Evolutionary conservation across 1,284 basidiomycete species (phyloP).

Genomic region (Ceratobasidium sp.): DNA sequence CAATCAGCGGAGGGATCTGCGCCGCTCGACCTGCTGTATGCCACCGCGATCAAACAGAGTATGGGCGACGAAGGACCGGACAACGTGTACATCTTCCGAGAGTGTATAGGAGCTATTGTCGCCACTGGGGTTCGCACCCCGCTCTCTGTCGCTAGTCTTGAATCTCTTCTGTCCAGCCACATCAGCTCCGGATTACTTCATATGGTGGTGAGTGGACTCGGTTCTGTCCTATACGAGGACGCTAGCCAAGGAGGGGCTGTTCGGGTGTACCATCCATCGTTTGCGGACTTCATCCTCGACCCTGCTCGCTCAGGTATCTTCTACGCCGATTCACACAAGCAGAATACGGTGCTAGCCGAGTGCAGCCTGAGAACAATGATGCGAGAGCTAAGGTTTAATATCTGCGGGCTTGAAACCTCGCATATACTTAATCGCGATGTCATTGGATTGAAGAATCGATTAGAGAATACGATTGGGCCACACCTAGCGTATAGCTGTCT

Average conservation of each 20-base stretch:
- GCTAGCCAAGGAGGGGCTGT: not conserved
- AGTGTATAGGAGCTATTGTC: conserved; percentile 1
- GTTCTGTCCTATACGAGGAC: conserved; percentile 33
- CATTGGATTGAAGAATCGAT: not conserved
- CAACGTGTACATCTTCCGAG: not conserved
- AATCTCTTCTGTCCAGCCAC: not conserved
- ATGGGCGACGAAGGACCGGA: not conserved
- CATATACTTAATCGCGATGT: conserved; percentile 11
- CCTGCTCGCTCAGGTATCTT: conserved; percentile 4
- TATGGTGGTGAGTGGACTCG: conserved; percentile 1
- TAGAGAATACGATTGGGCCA: not conserved
- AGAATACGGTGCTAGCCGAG: conserved; percentile 16
- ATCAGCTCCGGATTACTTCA: not conserved
- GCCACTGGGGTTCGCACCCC: conserved; percentile 2
- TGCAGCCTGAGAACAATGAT: conserved; percentile 21
- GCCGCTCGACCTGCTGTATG: conserved; percentile 25
- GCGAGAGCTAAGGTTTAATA: conserved; percentile 4
- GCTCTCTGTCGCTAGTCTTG: not conserved
- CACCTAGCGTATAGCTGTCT: conserved; percentile 27
- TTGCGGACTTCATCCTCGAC: conserved; percentile 35
- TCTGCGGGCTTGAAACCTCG: conserved; percentile 20
- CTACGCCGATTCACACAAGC: not conserved
- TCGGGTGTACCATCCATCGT: conserved; percentile 38
- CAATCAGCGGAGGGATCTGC: not conserved
- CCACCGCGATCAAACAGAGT: not conserved